Evolutionary conservation across 768 basidiomycete species (phyloP), one percentile per base, ranked within the genome.

Genomic region (Phallus indusiatus): DNA sequence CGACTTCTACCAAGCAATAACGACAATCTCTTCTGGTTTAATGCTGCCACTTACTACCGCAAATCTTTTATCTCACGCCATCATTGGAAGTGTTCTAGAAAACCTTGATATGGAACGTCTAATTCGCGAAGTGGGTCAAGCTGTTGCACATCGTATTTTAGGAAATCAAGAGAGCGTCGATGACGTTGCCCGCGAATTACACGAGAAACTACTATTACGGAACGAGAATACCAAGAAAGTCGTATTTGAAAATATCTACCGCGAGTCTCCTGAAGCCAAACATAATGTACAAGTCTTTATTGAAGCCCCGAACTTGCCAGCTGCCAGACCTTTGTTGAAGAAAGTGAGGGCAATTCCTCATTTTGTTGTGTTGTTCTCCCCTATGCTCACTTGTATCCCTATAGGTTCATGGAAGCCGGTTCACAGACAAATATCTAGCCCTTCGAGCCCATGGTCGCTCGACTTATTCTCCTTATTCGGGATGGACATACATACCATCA

Each of bases 221-320:
- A 96, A 96, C 65, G 95, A 97, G 71, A 94, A 86, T 74, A 98
- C 95, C 58, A 97, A 96, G 77, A 92, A 94, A 71, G 86, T 98
- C 53, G 86, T 93, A 59, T 88, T 98, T 62, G 94, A 96, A 70
- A 94, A 90, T 63, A 97, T 98, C 67, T 97, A 98, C 74, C 88
- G 86, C 65, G 91, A 94, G 8, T 87, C 88, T 1, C 84, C 86
- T 22, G 92, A 95, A 69, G 86, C 91, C 10, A 78, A 79, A 63
- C 92, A 96, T 72, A 98, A 98, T 69, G 92, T 97, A 10, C 73
- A 81, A 21, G 84, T 91, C 3, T 97, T 94, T 76, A 84, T 79
- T 67, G 79, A 84, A 60, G 84, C 93, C 0, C 73, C 81, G 2
- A 80, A 81, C 36, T 72, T 96, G 60, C 71, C 78, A 0, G 86